These are phyloP conservation scores for Rhodotorula glutinis DNA, from an alignment of 1,284 basidiomycete species.

Conservation along the genomic window DNA sequence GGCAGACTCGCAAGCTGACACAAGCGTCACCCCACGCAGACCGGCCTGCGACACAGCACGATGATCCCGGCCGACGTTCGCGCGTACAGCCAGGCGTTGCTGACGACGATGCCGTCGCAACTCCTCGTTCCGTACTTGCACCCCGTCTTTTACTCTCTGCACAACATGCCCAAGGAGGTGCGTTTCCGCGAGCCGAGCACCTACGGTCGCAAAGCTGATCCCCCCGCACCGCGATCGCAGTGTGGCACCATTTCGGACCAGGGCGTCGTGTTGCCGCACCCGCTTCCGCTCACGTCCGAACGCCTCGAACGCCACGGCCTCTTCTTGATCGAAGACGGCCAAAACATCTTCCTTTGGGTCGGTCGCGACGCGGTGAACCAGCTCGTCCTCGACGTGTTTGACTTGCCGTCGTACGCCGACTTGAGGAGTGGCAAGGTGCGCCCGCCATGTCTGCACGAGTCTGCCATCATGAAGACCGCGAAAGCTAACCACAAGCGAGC, in stretches of 20 bases:
- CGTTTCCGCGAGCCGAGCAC: constrained; percentile 36
- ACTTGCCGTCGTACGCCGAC: constrained; percentile 79
- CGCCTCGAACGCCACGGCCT: constrained; percentile 91
- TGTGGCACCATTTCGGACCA: constrained; percentile 71
- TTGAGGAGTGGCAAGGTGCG: constrained; percentile 85
- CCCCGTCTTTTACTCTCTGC: constrained; percentile 90
- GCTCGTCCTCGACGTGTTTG: constrained; percentile 90
- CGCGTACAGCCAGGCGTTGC: constrained; percentile 87
- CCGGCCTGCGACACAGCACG: constrained; percentile 88
- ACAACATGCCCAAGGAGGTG: constrained; percentile 92
- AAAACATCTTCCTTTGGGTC: constrained; percentile 96
- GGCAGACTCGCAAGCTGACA: neutral
- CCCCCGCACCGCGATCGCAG: constrained; percentile 15
- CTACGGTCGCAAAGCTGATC: neutral
- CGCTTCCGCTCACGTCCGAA: constrained; percentile 90
- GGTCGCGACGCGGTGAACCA: constrained; percentile 95
- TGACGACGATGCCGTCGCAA: constrained; percentile 89
- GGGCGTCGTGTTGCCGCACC: constrained; percentile 75
- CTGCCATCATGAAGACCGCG: neutral
- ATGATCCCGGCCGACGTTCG: constrained; percentile 95
- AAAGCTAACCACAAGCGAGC: neutral
- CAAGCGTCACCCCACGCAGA: constrained; percentile 53
- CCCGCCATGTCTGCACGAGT: constrained; percentile 30
- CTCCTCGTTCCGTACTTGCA: constrained; percentile 89
- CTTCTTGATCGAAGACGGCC: constrained; percentile 95